Evolutionary conservation across 495 filamentous ascomycete genomes (phyloP), one percentile per base, ranked within the genome.

Genomic region (Talaromyces stipitatus): DNA sequence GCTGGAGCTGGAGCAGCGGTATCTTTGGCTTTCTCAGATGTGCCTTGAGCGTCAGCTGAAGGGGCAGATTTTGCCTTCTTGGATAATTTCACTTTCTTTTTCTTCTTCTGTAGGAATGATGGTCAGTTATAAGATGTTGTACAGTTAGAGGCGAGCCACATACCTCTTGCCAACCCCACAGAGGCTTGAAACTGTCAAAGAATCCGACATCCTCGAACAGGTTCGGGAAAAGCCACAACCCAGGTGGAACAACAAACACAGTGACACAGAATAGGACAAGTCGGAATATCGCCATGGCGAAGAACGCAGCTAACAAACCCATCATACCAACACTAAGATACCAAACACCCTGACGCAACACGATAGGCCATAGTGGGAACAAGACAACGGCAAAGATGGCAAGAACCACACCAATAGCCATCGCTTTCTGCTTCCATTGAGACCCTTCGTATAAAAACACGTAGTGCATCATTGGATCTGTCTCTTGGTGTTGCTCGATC

Each of bases 141-240:
- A 64, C 52, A 62, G 59, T 48, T 48, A 58, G 24, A 59, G 22
- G 38, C 57, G 36, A 64, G 57, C 29, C 60, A 41, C 54, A 59
- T 71, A 96, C 94, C 86, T 97, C 91, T 70, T 97, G 94, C 95
- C 95, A 99, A 51, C 89, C 95, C 92, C 95, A 97, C 30, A 94
- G 69, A 24, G 95, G 95, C 72, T 87, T 87, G 78, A 99, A 99
- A 71, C 89, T 95, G 60, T 99, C 95, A 65, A 97, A 87, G 72
- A 99, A 97, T 7, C 92, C 94, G 45, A 99, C 95, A 68, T 99
- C 95, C 71, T 97, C 95, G 73, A 97, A 99, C 20, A 99, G 70
- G 67, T 99, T 99, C 46, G 95, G 95, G 78, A 91, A 99, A 46
- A 99, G 78, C 95, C 95, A 99, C 27, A 99, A 77, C 60, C 95